Evolutionary conservation across 2,329 filamentous ascomycete species (phyloP), one percentile per base, ranked within the genome.

Genomic region (Alternaria arbusti): DNA sequence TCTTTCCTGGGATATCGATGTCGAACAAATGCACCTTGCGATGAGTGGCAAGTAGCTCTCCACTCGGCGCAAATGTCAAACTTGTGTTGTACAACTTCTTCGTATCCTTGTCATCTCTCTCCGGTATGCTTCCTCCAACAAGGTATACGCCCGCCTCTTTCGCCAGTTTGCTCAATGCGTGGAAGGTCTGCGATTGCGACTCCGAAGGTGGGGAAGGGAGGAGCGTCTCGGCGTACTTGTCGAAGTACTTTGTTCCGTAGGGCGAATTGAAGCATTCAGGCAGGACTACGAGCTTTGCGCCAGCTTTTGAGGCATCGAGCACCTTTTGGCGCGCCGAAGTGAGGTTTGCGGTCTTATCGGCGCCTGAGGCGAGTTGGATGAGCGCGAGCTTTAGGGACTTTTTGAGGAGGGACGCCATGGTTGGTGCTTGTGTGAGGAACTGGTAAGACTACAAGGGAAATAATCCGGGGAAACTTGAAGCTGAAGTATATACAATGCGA

Each of bases 191-290:
- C 5, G 92, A 91, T 73, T 91, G 88, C 49, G 88, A 86, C 64
- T 84, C 78, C 4, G 89, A 84, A 0, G 94, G 93, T 26, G 93
- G 92, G 4, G 89, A 90, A 1, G 93, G 93, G 1, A 88, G 84
- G n/a, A 98, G 89, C 2, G 89, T 90, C 82, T 99, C 96, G 70
- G 96, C 94, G 80, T 98, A 98, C 65, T 90, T 88, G 57, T 94
- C 91, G 82, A 99, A 99, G 85, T 90, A 94, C 76, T 93, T 86
- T 70, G 90, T 94, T 70, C 96, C 96, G 82, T 99, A 99, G 9
- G 96, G 96, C 45, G 92, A 96, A 85, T 99, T 99, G 89, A 99
- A 99, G 86, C 96, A 99, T 84, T 99, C 96, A 36, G 96, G 96
- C 17, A 99, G 88, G 32, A 98, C 93, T 69, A 98, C 90, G 63